phyloP scores from a whole-genome alignment of 2,329 filamentous ascomycete species.

The Colletotrichum horii region DNA sequence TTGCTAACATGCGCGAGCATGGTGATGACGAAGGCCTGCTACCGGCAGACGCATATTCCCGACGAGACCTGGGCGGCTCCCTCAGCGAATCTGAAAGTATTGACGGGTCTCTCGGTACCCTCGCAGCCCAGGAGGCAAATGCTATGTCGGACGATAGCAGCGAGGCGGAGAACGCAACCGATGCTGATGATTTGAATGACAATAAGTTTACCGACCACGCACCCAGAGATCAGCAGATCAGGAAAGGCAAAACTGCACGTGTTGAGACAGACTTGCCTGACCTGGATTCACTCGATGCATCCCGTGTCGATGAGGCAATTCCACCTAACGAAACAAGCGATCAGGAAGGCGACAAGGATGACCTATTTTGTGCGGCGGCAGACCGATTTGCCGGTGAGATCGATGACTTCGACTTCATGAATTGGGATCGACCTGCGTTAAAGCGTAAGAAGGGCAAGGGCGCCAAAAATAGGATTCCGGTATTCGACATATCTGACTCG shows the following conservation, averaged over 20 bases:
- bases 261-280: neutral
- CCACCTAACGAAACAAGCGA: neutral
- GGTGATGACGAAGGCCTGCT: slow-evolving; percentile 65
- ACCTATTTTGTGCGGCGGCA: slow-evolving; percentile 5
- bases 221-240: neutral
- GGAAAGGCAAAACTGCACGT: neutral
- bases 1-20: slow-evolving; percentile 65
- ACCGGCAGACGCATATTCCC: slow-evolving; percentile 61
- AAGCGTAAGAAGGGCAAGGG: slow-evolving; percentile 67
- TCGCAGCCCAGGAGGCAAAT: neutral
- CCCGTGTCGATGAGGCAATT: neutral
- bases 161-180: neutral
- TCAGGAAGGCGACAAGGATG: neutral
- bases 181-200: neutral
- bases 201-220: neutral
- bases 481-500: slow-evolving; percentile 66
- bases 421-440: slow-evolving; percentile 75
- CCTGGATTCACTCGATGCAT: neutral
- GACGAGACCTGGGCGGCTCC: slow-evolving; percentile 29
- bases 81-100: slow-evolving; percentile 24
- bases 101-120: slow-evolving; percentile 26
- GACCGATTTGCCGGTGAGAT: slow-evolving; percentile 37
- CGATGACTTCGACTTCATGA: slow-evolving; percentile 84
- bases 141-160: neutral
- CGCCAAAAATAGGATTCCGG: slow-evolving; percentile 55